Evolutionary conservation across 2,329 filamentous ascomycete genomes (phyloP).

Genomic region (Sporothrix pallida): DNA sequence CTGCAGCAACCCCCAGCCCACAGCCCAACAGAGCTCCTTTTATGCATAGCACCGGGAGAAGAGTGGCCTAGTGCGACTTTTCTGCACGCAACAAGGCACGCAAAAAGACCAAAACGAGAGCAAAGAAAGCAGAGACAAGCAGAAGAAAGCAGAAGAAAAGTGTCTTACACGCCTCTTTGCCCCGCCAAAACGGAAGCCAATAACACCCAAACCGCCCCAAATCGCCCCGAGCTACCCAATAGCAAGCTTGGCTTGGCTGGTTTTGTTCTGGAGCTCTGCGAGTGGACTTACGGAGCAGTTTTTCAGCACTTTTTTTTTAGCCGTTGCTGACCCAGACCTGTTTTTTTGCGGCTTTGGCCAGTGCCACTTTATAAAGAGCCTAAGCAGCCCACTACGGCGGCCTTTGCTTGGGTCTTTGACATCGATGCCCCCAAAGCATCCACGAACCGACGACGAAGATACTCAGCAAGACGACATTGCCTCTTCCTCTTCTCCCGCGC

Average conservation of each 20-base stretch:
- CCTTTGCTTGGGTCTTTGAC: constrained; percentile 2
- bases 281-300: constrained; percentile 25
- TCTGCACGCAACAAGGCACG: constrained; percentile 26
- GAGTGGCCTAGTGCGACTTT: constrained; percentile 17
- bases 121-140: too few species aligned
- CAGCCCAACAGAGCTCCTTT: not conserved
- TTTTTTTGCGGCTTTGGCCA: not conserved
- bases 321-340: constrained; percentile 11
- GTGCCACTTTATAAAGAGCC: constrained; percentile 33
- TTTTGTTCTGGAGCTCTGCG: constrained; percentile 19
- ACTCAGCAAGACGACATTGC: not conserved
- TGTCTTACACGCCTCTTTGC: constrained; percentile 32
- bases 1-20: constrained; percentile 17
- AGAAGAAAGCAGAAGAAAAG: not conserved
- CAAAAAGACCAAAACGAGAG: not conserved
- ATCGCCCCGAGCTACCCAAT: constrained; percentile 24
- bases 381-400: constrained; percentile 14
- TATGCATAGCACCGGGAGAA: constrained; percentile 28
- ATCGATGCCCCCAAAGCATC: constrained; percentile 22
- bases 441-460: constrained; percentile 1
- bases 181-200: constrained; percentile 30
- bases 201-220: constrained; percentile 16
- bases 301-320: constrained; percentile 11
- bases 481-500: not conserved
- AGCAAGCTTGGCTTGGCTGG: constrained; percentile 28